These are phyloP conservation scores for Mycena rosella DNA, from an alignment of 768 basidiomycete genomes.

Conservation along the genomic window DNA sequence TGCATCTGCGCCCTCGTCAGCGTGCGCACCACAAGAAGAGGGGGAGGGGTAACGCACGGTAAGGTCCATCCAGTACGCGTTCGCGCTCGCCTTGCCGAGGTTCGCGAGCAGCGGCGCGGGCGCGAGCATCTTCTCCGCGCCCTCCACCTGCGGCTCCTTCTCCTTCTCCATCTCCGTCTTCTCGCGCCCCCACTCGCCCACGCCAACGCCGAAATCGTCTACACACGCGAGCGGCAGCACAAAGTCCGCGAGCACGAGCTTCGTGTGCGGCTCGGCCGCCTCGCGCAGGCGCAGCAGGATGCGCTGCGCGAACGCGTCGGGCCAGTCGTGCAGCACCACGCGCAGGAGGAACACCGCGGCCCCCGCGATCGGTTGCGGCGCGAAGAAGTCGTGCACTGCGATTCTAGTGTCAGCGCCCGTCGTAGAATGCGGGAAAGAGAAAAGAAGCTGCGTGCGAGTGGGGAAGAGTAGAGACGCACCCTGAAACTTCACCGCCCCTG, in stretches of 20 bases:
- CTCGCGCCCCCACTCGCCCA: conserved; percentile 35
- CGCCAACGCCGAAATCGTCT: conserved; percentile 53
- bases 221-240: conserved; percentile 77
- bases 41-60: conserved; percentile 51
- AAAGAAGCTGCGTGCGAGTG: no score
- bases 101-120: conserved; percentile 78
- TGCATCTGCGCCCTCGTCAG: conserved; percentile 66
- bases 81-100: conserved; percentile 75
- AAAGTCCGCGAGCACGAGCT: conserved; percentile 78
- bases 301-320: conserved; percentile 65
- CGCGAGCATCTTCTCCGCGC: conserved; percentile 65
- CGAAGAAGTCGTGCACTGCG: conserved; percentile 82
- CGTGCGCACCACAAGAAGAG: not conserved
- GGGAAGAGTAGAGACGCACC: conserved; percentile 46
- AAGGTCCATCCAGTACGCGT: conserved; percentile 67
- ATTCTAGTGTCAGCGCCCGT: not conserved
- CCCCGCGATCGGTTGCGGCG: conserved; percentile 64
- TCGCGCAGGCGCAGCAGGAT: conserved; percentile 61
- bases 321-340: conserved; percentile 85
- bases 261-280: conserved; percentile 65
- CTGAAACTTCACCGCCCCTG: conserved; percentile 67
- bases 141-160: conserved; percentile 56
- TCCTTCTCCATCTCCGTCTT: conserved; percentile 42
- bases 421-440: not conserved
- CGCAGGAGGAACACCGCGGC: conserved; percentile 79